Evolutionary conservation across 1,139 yeast genomes (phyloP).

Genomic region (Starmera stellimalicola): DNA sequence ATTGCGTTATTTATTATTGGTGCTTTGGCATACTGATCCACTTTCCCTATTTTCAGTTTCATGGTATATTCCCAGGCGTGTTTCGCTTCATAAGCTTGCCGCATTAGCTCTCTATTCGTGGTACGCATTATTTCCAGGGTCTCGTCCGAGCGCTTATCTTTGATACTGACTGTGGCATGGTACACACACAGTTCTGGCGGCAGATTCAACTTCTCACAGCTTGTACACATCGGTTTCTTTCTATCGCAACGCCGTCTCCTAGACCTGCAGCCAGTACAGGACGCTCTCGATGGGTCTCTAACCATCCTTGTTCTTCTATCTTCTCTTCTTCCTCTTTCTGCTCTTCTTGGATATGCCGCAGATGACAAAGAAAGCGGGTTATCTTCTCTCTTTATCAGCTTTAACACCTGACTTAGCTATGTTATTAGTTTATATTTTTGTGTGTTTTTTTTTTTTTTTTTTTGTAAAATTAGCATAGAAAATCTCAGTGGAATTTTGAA

Average conservation of each 20-base stretch:
- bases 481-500: no score
- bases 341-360: no score
- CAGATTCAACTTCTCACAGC: not conserved
- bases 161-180: not conserved
- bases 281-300: not conserved
- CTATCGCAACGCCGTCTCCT: not conserved
- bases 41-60: not conserved
- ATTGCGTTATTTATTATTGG: not conserved
- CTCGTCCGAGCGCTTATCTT: not conserved
- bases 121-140: not conserved
- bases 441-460: no score
- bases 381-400: no score
- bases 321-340: no score
- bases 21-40: not conserved
- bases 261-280: not conserved
- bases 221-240: not conserved
- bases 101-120: not conserved
- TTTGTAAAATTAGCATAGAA: no score
- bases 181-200: not conserved
- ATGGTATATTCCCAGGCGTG: not conserved
- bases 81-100: not conserved
- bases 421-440: no score
- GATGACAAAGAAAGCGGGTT: no score
- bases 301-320: no score
- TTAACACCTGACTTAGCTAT: no score